A percentile compares a stretch with the other conserved stretches of the same genome.
Evolutionary conservation across 108 stramenopile species (phyloP).

Genomic region (Schizochytrium sp.): DNA sequence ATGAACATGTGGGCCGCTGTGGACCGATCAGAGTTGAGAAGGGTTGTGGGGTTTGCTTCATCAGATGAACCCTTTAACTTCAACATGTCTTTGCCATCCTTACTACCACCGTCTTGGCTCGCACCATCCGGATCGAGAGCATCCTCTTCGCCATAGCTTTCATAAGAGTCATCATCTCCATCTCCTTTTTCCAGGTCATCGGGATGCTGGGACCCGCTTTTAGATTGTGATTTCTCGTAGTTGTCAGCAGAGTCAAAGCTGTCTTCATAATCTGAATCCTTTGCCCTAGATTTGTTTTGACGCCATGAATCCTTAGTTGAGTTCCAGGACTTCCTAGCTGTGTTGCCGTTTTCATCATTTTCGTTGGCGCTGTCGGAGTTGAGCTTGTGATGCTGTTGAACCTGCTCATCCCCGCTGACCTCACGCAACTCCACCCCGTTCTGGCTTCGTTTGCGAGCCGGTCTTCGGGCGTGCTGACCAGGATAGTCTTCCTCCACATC

Average conservation of each 20-base stretch:
- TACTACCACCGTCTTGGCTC: neutral
- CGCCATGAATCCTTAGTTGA: too few species aligned
- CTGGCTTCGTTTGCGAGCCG: slow-evolving; percentile 9
- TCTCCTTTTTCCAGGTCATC: too few species aligned
- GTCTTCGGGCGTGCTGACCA: neutral
- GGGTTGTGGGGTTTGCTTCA: neutral
- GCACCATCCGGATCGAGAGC: neutral
- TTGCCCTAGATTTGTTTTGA: too few species aligned
- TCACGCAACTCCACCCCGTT: slow-evolving; percentile 11
- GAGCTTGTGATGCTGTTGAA: too few species aligned
- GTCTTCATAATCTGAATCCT: too few species aligned
- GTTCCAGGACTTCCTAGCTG: too few species aligned
- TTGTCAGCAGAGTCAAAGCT: too few species aligned
- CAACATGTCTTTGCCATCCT: neutral
- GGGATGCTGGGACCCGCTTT: too few species aligned
- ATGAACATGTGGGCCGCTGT: slow-evolving; percentile 60
- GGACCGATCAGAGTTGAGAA: slow-evolving; percentile 57
- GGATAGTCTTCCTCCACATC: slow-evolving; percentile 1
- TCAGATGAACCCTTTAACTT: neutral
- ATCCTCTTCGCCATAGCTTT: too few species aligned
- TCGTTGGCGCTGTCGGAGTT: neutral
- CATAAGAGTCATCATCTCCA: too few species aligned
- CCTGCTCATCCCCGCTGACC: neutral
- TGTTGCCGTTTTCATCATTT: neutral
- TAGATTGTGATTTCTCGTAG: too few species aligned